Evolutionary conservation across 2,329 filamentous ascomycete genomes (phyloP).

Genomic region (Neonectria ditissima): DNA sequence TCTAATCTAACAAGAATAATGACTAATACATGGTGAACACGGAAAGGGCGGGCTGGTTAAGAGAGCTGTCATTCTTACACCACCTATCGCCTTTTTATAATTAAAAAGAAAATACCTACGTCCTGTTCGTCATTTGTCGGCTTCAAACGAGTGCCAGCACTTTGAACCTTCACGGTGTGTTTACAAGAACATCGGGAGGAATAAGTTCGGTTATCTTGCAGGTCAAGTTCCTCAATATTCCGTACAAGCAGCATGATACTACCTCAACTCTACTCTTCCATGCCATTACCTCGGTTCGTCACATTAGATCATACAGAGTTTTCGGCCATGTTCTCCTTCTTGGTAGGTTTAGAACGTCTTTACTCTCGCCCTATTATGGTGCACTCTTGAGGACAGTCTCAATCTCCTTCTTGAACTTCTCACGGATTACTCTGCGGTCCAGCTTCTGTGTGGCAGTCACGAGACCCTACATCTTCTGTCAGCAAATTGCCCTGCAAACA

Average conservation of each 20-base stretch:
- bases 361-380: neutral
- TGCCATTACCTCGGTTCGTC: neutral
- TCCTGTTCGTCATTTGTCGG: too few species aligned
- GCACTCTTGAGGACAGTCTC: conserved; percentile 49
- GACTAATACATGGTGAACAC: too few species aligned
- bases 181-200: neutral
- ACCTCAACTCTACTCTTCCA: neutral
- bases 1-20: too few species aligned
- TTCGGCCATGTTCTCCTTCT: neutral
- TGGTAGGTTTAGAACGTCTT: neutral
- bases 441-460: conserved; percentile 71
- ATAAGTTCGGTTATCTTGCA: too few species aligned
- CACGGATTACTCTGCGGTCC: conserved; percentile 62
- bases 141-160: too few species aligned
- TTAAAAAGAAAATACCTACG: too few species aligned
- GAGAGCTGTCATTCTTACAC: too few species aligned
- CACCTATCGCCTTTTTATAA: too few species aligned
- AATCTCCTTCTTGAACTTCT: conserved; percentile 63
- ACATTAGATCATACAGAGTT: neutral
- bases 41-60: too few species aligned
- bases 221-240: too few species aligned
- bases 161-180: too few species aligned
- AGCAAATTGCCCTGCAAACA: conserved; percentile 1
- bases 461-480: conserved; percentile 57
- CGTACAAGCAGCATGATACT: neutral